A percentile compares a stretch with the other conserved stretches of the same genome.
phyloP scores from a whole-genome alignment of 1,284 basidiomycete species.

The Phaffia rhodozyma region DNA sequence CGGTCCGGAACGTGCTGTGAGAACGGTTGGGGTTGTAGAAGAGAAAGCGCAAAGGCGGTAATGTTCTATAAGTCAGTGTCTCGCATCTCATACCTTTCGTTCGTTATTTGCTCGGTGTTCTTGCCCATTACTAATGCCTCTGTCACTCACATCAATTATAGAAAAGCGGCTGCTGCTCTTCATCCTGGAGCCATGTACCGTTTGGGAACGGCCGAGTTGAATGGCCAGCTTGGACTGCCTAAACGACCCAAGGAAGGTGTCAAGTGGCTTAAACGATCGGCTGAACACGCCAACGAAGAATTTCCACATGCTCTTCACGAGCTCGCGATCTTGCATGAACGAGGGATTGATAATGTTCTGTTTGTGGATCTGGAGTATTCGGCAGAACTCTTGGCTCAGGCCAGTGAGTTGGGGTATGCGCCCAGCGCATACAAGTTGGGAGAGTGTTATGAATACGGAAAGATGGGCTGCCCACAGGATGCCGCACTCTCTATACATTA shows the following conservation, averaged over 20 bases:
- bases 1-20: conserved; percentile 96
- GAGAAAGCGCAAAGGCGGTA: conserved; percentile 82
- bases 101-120: background rate
- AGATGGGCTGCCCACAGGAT: conserved; percentile 97
- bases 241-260: conserved; percentile 90
- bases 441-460: conserved; percentile 98
- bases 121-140: too few relatives aligned
- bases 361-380: conserved; percentile 95
- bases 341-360: conserved; percentile 89
- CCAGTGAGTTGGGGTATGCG: conserved; percentile 88
- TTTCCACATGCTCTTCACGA: conserved; percentile 96
- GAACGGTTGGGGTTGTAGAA: conserved; percentile 94
- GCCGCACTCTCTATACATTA: conserved; percentile 95
- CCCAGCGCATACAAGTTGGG: conserved; percentile 91
- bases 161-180: conserved; percentile 77
- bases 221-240: conserved; percentile 79
- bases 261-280: conserved; percentile 94
- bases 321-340: conserved; percentile 83
- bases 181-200: conserved; percentile 96
- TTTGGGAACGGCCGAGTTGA: conserved; percentile 88
- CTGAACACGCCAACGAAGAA: conserved; percentile 85
- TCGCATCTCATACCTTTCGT: background rate
- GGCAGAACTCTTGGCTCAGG: conserved; percentile 85
- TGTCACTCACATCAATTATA: conserved; percentile 23
- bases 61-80: conserved; percentile 61